These are phyloP conservation scores for Mucor mucedo DNA, from an alignment of 371 early-diverging fungal genomes.

Conservation along the genomic window DNA sequence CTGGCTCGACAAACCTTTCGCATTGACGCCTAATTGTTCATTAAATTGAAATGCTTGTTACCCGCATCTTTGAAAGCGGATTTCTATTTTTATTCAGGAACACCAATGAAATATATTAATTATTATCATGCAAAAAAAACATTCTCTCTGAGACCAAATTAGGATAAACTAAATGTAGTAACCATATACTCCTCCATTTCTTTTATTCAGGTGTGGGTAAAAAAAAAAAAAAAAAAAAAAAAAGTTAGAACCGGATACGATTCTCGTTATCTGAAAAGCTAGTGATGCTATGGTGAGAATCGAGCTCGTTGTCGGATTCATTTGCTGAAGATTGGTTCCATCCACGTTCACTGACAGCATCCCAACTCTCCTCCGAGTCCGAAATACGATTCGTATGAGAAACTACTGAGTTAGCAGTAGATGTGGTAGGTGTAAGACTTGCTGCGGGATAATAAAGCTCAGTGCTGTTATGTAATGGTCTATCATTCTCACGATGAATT, in stretches of 20 bases:
- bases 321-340: slow-evolving; percentile 7
- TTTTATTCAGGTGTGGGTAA: no score
- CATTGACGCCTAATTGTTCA: no score
- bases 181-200: no score
- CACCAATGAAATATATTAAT: no score
- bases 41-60: no score
- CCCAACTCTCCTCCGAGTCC: slow-evolving; percentile 44
- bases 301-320: slow-evolving; percentile 1
- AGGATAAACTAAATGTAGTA: no score
- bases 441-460: slow-evolving; percentile 3
- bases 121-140: no score
- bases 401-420: slow-evolving; percentile 3
- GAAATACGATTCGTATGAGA: slow-evolving; percentile 9
- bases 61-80: no score
- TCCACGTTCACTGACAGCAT: slow-evolving; percentile 21
- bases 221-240: no score
- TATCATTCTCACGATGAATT: neutral
- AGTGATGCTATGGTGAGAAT: neutral
- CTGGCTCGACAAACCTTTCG: no score
- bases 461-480: slow-evolving; percentile 2
- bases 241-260: neutral
- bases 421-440: slow-evolving; percentile 10
- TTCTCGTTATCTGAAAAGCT: neutral
- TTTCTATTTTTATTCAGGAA: no score
- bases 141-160: no score